Conservation (phyloP, 192 early-diverging fungal genomes). For the Spinellus fusiger region DNA sequence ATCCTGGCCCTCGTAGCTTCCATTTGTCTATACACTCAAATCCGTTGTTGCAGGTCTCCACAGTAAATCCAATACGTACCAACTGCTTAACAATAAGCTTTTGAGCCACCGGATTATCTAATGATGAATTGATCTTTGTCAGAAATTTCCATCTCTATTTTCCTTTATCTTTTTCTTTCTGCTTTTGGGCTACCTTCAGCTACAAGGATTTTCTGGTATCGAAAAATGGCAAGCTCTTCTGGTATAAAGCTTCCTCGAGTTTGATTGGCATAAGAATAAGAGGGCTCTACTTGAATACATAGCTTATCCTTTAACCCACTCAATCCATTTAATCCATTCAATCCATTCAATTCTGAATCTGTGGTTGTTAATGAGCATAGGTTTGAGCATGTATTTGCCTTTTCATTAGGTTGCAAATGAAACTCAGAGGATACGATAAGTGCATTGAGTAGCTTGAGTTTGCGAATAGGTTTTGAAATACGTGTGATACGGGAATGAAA, state of each 20-base stretch:
- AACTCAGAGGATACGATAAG: neutral
- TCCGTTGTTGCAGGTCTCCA: conserved; percentile 11
- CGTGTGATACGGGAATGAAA: conserved; percentile 9
- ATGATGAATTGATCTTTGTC: neutral
- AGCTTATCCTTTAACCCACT: too few relatives aligned
- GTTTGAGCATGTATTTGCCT: too few relatives aligned
- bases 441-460: conserved; percentile 9
- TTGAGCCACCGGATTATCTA: conserved; percentile 38
- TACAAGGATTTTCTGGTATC: conserved; percentile 13
- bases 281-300: neutral
- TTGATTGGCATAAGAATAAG: neutral
- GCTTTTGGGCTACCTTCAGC: conserved; percentile 26
- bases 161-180: too few relatives aligned
- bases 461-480: conserved; percentile 19
- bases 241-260: conserved; percentile 4
- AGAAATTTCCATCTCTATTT: too few relatives aligned
- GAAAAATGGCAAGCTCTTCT: conserved; percentile 12
- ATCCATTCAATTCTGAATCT: too few relatives aligned
- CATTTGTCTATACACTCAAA: conserved; percentile 13
- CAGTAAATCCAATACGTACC: conserved; percentile 9
- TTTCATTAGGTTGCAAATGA: neutral
- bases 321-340: neutral
- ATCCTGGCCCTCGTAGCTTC: conserved; percentile 14
- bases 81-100: conserved; percentile 17
- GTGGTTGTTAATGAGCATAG: too few relatives aligned